Evolutionary conservation across 208 protist genomes (phyloP).

Genomic region (Kentomonas sorsogonicus): DNA sequence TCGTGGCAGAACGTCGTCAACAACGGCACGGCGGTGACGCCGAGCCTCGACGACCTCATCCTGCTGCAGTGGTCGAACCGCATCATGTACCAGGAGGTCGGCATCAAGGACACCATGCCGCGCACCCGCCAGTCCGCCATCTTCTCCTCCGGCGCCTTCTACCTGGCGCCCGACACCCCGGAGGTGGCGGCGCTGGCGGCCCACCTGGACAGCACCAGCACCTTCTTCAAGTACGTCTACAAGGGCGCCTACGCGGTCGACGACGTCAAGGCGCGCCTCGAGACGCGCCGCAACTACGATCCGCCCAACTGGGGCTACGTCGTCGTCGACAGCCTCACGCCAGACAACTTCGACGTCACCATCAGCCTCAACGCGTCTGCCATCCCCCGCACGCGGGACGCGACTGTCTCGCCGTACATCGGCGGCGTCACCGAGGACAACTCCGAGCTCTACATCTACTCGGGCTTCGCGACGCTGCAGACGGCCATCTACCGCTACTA

Average conservation of each 20-base stretch:
- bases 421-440: slow-evolving; percentile 19
- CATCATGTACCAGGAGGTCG: slow-evolving; percentile 22
- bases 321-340: slow-evolving; percentile 16
- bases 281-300: too few relatives aligned
- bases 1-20: slow-evolving; percentile 15
- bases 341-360: slow-evolving; percentile 23
- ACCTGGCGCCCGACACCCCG: slow-evolving; percentile 32
- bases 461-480: slow-evolving; percentile 58
- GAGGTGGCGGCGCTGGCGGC: slow-evolving; percentile 23
- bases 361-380: slow-evolving; percentile 55
- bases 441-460: slow-evolving; percentile 30
- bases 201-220: slow-evolving; percentile 23
- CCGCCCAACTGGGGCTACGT: slow-evolving; percentile 49
- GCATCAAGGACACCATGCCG: slow-evolving; percentile 13
- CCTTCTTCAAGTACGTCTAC: slow-evolving; percentile 49
- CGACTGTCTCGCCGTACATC: slow-evolving; percentile 15
- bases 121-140: slow-evolving; percentile 23
- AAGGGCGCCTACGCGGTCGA: too few relatives aligned
- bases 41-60: slow-evolving; percentile 42
- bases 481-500: slow-evolving; percentile 32
- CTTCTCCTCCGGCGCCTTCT: slow-evolving; percentile 37
- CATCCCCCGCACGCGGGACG: too few relatives aligned
- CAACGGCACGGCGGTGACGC: slow-evolving; percentile 23
- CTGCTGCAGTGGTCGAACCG: slow-evolving; percentile 41
- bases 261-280: too few relatives aligned